phyloP scores from a whole-genome alignment of 805 yeast species.

The Lipomyces yamadae region DNA sequence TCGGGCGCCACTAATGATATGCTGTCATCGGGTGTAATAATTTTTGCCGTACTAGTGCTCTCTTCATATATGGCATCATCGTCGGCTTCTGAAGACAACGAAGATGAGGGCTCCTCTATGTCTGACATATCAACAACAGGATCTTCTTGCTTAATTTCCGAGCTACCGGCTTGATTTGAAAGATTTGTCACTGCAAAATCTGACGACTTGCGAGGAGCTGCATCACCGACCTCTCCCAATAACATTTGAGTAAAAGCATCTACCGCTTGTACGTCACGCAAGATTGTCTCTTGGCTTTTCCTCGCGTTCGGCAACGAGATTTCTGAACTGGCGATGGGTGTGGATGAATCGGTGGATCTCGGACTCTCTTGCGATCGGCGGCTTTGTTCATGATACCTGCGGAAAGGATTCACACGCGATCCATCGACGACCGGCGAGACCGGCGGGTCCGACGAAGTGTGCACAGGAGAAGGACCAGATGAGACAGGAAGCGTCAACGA shows the following conservation, averaged over 20 bases:
- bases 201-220: not conserved
- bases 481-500: not conserved
- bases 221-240: conserved; percentile 13
- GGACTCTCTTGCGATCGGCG: conserved; percentile 5
- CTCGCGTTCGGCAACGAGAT: too few species aligned
- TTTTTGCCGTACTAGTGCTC: not conserved
- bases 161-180: not conserved
- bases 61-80: conserved; percentile 16
- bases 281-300: not conserved
- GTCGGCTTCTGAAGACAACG: conserved; percentile 3
- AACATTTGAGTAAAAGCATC: conserved; percentile 37
- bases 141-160: not conserved
- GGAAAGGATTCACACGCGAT: conserved; percentile 10
- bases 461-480: not conserved
- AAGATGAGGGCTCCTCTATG: not conserved
- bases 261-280: conserved; percentile 23
- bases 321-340: not conserved
- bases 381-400: not conserved
- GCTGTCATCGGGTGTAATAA: not conserved
- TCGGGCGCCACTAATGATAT: not conserved
- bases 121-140: not conserved
- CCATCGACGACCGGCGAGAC: conserved; percentile 2
- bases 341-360: conserved; percentile 1
- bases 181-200: not conserved
- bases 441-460: conserved; percentile 1